Percentiles rank a stretch among this genome's conserved stretches.
These are phyloP conservation scores for Arachnopeziza araneosa DNA, from an alignment of 2,329 filamentous ascomycete genomes.

Conservation along the genomic window DNA sequence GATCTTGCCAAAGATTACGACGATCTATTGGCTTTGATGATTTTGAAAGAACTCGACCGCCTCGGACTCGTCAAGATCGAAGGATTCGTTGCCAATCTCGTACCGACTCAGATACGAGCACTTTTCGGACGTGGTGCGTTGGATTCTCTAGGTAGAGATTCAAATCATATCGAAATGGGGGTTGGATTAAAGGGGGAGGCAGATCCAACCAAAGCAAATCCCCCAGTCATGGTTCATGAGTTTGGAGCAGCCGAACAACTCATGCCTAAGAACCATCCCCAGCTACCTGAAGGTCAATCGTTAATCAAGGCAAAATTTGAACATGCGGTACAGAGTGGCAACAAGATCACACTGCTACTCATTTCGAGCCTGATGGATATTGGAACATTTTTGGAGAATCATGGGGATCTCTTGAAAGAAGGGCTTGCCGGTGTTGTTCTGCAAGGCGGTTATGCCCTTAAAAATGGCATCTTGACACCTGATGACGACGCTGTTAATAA, in stretches of 20 bases:
- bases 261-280: slow-evolving; percentile 12
- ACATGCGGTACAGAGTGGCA: slow-evolving; percentile 7
- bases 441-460: slow-evolving; percentile 22
- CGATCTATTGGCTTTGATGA: slow-evolving; percentile 25
- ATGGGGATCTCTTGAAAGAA: slow-evolving; percentile 11
- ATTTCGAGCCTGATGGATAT: slow-evolving; percentile 27
- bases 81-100: slow-evolving; percentile 26
- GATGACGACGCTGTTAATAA: slow-evolving; percentile 21
- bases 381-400: slow-evolving; percentile 9
- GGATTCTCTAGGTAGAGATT: slow-evolving; percentile 14
- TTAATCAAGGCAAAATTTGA: slow-evolving; percentile 13
- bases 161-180: slow-evolving; percentile 17
- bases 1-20: slow-evolving; percentile 29
- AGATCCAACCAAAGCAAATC: slow-evolving; percentile 1
- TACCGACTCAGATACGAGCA: slow-evolving; percentile 17
- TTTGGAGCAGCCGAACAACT: slow-evolving; percentile 19
- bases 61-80: slow-evolving; percentile 21
- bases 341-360: slow-evolving; percentile 23
- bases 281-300: slow-evolving; percentile 9
- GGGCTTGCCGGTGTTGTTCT: slow-evolving; percentile 16
- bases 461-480: slow-evolving; percentile 6
- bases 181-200: slow-evolving; percentile 14
- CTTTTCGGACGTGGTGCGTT: slow-evolving; percentile 22
- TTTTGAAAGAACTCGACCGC: slow-evolving; percentile 25
- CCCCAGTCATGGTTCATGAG: slow-evolving; percentile 10